Base-by-base conservation (phyloP, 371 early-diverging fungal genomes). In the Rhizomucor pusillus region DNA sequence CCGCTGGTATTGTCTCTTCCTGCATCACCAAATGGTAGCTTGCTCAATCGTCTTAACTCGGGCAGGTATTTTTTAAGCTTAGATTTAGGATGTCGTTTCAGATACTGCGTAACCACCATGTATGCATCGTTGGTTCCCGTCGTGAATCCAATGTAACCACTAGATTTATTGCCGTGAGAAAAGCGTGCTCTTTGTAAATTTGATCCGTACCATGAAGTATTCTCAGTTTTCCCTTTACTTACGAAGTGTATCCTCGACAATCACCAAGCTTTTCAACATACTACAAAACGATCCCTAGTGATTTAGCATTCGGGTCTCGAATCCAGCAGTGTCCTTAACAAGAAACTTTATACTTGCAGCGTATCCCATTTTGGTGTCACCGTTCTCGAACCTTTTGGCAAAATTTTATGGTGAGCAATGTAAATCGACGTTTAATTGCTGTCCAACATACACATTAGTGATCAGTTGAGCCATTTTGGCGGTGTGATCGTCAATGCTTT, bases 91-190 rank as follows among this genome's bases (percentile, higher is more conserved):
- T 66, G 64, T 22, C 71, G 36, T 16, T 59, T 53, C 3, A 66
- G 63, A 33, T 81, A 82, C 46, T 70, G 71, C n/a, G 76, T 52
- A 0, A 83, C 67, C 0, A 85, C 79, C 1, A 71, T 56, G 57
- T 71, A 74, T 0, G 79, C 79, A 54, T 83, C 83, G 22, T 81
- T 79, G 11, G 83, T 82, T 20, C 77, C 80, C 0, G 83, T 75
- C 20, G 81, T 81, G 43, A 83, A 85, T 3, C 81, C 81, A 41
- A 82, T 80, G 52, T 79, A 77, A n/a, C 84, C 84, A 40, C 80
- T 74, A 52, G 7, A 43, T 22, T 13, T 39, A 20, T 39, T 19
- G 10, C 10, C 12, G 14, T 16, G 1, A 35, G 16, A 35, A 29
- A 51, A 48, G 13, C 16, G 20, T 47, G 34, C 33, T 5, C 22